Evolutionary conservation across 495 filamentous ascomycete species (phyloP).

Genomic region (Penicillium macrosclerotiorum): DNA sequence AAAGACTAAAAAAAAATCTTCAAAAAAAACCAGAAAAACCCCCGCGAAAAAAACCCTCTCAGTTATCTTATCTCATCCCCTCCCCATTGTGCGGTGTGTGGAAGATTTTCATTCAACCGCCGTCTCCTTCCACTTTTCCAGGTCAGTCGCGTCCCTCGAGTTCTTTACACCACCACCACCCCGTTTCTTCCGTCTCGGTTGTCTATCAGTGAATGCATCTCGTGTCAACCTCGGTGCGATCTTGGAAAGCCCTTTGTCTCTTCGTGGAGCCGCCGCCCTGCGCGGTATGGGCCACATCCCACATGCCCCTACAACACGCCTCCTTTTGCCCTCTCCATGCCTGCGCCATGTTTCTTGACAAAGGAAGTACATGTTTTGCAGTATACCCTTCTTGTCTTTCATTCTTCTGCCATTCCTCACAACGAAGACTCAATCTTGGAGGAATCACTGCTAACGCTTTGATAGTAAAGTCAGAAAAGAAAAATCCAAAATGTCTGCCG

Average conservation of each 20-base stretch:
- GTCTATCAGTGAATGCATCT: background rate
- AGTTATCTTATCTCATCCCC: conserved; percentile 35
- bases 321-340: conserved; percentile 4
- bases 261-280: conserved; percentile 8
- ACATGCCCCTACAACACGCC: conserved; percentile 6
- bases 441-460: conserved; percentile 14
- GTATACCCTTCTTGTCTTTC: conserved; percentile 13
- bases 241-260: conserved; percentile 19
- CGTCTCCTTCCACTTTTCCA: conserved; percentile 22
- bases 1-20: conserved; percentile 46
- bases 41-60: conserved; percentile 21
- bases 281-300: conserved; percentile 11
- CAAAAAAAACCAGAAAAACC: conserved; percentile 43
- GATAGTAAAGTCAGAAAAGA: conserved; percentile 21
- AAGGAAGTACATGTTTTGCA: conserved; percentile 15
- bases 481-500: conserved; percentile 46
- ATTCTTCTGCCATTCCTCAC: conserved; percentile 4
- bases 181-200: background rate
- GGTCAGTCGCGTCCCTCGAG: conserved; percentile 19
- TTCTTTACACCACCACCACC: background rate
- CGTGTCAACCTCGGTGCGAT: conserved; percentile 7
- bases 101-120: conserved; percentile 35
- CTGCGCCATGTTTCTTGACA: background rate
- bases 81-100: conserved; percentile 41
- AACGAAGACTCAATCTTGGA: conserved; percentile 2